These are phyloP conservation scores for Aspergillus hancockii DNA, from an alignment of 495 filamentous ascomycete species.

Conservation along the genomic window DNA sequence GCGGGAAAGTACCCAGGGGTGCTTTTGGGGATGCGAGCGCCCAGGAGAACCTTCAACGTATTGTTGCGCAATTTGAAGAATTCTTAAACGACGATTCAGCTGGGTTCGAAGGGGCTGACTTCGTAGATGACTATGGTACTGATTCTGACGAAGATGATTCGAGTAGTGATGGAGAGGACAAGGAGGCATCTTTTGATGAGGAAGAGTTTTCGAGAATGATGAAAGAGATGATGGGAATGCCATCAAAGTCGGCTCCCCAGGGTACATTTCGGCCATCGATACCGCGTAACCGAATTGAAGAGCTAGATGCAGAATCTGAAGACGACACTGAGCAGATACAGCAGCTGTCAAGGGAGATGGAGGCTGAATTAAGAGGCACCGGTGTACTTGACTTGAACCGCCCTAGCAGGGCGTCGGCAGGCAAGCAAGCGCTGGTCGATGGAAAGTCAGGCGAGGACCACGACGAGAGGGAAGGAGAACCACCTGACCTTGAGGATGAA, in stretches of 20 bases:
- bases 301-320: conserved; percentile 48
- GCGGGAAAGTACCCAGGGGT: conserved; percentile 22
- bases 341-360: conserved; percentile 74
- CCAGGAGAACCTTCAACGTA: conserved; percentile 82
- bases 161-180: conserved; percentile 65
- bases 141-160: conserved; percentile 55
- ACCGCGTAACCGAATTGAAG: conserved; percentile 41
- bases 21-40: conserved; percentile 77
- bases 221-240: conserved; percentile 92
- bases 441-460: conserved; percentile 12
- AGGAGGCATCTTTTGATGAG: conserved; percentile 79
- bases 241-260: conserved; percentile 38
- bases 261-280: conserved; percentile 23
- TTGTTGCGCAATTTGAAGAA: conserved; percentile 88
- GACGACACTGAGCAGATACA: conserved; percentile 71
- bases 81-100: conserved; percentile 87
- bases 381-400: conserved; percentile 71
- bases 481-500: conserved; percentile 52
- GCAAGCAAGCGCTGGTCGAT: conserved; percentile 25
- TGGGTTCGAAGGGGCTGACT: conserved; percentile 74
- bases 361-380: conserved; percentile 73
- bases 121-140: conserved; percentile 63
- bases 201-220: conserved; percentile 83
- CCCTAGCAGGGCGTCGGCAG: conserved; percentile 12
- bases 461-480: conserved; percentile 23